Base-by-base conservation (phyloP, 305 asterid species). In the Solanum hybrid region DNA sequence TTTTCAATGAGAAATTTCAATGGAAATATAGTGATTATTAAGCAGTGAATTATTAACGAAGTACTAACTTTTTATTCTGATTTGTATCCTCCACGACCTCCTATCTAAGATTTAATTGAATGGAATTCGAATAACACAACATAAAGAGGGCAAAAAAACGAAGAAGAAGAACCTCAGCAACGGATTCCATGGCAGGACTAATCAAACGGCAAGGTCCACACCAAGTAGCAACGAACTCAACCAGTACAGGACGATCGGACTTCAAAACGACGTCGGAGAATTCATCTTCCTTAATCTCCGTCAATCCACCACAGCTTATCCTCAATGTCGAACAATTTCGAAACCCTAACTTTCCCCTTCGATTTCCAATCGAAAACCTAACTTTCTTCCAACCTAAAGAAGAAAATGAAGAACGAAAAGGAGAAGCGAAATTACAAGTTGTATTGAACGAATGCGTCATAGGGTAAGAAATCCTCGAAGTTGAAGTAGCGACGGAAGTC, bases 131-230 rank as follows among this genome's bases (percentile, higher is more conserved):
- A 27, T 8, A 81, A 42, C 86, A 40, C 69, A 6, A 40, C 27
- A 16, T 27, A 46, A 27, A 35, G 46, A 73, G n/a, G 7, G 20
- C 4, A 0, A 7, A 29, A 22, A 46, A 2, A 12, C 22, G 56
- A 64, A 46, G 86, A 60, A 81, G 86, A 79, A 29, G 10, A 72
- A 95, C 99, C 98, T 95, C 93, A 86, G 99, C 97, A 75, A 96
- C 92, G 31, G 95, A 87, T 90, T 94, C 94, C 89, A 96, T 90
- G 72, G 97, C 95, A 2, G 98, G 96, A 86, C 95, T 94, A 35
- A 96, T 95, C 94, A 96, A 92, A 79, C 99, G 99, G 93, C 99
- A 96, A 79, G 98, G 98, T 42, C 99, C 98, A 91, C 99, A 96
- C 99, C 99, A 96, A 34, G 95, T 92, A 86, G 99, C 99, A 22